Evolutionary conservation across 2,329 filamentous ascomycete species (phyloP), one percentile per base, ranked within the genome.

Genomic region (Geosmithia putterillii): DNA sequence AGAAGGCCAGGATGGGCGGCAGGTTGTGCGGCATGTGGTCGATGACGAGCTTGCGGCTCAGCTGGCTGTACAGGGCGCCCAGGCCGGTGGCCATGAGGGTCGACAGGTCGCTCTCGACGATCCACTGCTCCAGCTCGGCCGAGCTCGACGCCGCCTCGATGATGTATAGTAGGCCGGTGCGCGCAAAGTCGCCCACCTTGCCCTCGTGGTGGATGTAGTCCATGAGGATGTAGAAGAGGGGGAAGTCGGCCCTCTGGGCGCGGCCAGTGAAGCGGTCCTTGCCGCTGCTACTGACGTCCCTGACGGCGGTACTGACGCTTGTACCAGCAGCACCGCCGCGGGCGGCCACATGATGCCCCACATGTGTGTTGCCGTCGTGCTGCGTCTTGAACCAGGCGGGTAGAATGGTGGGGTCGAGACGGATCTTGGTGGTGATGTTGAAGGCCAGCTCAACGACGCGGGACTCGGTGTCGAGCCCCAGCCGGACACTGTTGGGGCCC

Each of bases 171-270:
- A 98, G 62, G 1, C 92, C 92, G 0, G 92, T 98, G 45, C 92
- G 74, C 2, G 92, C 90, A 68, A 98, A 98, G 61, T 98, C 92
- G 12, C 92, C 92, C 17, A 94, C 84, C 44, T 90, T 82, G 37
- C 92, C 92, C 57, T 95, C 90, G 51, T 94, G 84, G 56, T 98
- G 90, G 43, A 98, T 94, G 58, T 95, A 94, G 58, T 98, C 89
- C 57, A 98, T 86, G 50, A 98, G 70, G 36, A 96, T 76, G 58
- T 96, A 96, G 64, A 95, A 96, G 2, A 98, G 66, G 1, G 92
- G 92, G 51, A 98, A 98, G 56, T 96, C 90, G 51, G 88, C 85
- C 59, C 88, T 83, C 56, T 94, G 84, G 6, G 86, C 92, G 41
- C 83, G 78, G 3, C 88, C 89, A 1, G 85, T 84, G 58, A 95